Percentiles rank a stretch among this genome's conserved stretches.
Evolutionary conservation across 2,329 filamentous ascomycete genomes (phyloP).

Genomic region (Ustulina deusta): DNA sequence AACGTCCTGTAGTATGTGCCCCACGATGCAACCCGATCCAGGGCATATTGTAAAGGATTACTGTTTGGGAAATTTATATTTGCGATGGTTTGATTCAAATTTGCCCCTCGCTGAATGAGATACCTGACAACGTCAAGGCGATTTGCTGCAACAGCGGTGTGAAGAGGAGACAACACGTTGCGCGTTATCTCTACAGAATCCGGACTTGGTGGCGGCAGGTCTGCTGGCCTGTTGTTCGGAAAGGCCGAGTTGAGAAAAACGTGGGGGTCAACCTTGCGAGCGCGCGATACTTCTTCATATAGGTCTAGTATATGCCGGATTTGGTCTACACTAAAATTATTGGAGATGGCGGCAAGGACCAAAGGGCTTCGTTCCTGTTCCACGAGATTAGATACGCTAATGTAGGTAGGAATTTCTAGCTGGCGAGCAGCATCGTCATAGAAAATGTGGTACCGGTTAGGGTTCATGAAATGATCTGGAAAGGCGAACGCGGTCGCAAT

Average conservation of each 20-base stretch:
- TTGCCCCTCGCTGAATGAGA: constrained; percentile 16
- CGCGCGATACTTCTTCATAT: constrained; percentile 9
- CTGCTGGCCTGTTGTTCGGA: neutral
- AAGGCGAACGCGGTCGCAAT: neutral
- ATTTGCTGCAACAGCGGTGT: neutral
- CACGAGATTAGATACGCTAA: accelerated
- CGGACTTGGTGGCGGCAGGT: neutral
- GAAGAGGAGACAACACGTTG: neutral
- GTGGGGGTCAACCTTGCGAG: neutral
- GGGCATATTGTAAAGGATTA: neutral
- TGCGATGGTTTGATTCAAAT: neutral
- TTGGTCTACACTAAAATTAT: neutral
- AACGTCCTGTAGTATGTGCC: neutral
- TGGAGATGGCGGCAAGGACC: neutral
- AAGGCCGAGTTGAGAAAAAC: constrained; percentile 19
- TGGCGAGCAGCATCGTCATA: neutral
- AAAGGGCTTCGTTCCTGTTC: neutral
- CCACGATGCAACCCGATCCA: neutral
- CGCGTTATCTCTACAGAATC: neutral
- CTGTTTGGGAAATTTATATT: no score
- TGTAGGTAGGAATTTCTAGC: neutral
- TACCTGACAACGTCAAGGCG: neutral
- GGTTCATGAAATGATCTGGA: constrained; percentile 7
- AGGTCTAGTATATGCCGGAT: neutral
- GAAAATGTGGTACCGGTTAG: neutral